These are phyloP conservation scores for Zopfia rhizophila DNA, from an alignment of 2,329 filamentous ascomycete species.

Conservation along the genomic window DNA sequence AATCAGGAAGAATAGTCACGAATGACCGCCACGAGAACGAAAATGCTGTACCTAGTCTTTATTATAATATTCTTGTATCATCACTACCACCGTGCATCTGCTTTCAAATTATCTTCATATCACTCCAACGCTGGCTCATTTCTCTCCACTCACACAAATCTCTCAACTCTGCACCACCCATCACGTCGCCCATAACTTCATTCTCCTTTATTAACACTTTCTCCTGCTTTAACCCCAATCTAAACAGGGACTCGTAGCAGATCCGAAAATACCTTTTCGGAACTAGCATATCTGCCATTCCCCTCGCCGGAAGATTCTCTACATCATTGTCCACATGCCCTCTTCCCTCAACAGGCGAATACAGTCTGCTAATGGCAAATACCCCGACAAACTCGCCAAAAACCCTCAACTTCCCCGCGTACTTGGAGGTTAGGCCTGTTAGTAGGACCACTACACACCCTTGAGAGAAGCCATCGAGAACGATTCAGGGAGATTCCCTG, in stretches of 20 bases:
- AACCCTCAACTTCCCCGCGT: constrained; percentile 53
- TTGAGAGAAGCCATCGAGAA: constrained; percentile 61
- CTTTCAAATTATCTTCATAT: too few species aligned
- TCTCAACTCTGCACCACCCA: constrained; percentile 55
- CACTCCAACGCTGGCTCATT: constrained; percentile 53
- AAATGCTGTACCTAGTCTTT: too few species aligned
- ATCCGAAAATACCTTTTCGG: constrained; percentile 56
- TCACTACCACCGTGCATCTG: too few species aligned
- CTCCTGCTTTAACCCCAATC: constrained; percentile 52
- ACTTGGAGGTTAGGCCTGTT: constrained; percentile 53
- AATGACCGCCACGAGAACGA: too few species aligned
- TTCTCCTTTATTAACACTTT: constrained; percentile 57
- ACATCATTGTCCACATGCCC: constrained; percentile 47
- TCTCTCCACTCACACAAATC: constrained; percentile 58
- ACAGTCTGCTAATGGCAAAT: constrained; percentile 55
- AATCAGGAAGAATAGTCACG: too few species aligned
- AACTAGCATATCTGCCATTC: constrained; percentile 59
- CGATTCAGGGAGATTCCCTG: constrained; percentile 56
- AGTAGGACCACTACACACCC: constrained; percentile 59
- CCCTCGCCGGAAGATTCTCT: constrained; percentile 59
- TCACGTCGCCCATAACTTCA: constrained; percentile 59
- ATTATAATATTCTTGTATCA: too few species aligned
- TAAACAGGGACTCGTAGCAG: constrained; percentile 54
- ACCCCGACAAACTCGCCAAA: constrained; percentile 59
- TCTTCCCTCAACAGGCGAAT: constrained; percentile 53